Conservation (phyloP, 148 eudicot species). For the Spergularia bocconei region DNA sequence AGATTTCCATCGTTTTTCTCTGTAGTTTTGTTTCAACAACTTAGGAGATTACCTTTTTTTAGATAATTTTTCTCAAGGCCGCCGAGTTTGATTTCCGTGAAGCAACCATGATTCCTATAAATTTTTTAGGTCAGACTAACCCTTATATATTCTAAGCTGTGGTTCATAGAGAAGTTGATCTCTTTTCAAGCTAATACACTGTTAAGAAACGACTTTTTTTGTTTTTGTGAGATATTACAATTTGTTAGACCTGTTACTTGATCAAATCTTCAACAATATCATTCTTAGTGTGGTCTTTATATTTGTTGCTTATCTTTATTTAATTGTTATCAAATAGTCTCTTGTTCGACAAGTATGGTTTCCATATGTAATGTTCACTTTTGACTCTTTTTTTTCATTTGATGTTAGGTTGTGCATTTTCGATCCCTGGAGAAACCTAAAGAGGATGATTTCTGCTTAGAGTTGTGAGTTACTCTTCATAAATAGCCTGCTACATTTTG, state of each 20-base stretch:
- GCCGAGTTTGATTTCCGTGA: not conserved
- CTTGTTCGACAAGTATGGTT: not conserved
- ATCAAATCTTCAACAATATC: no score
- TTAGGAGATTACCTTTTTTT: no score
- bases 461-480: constrained; percentile 56
- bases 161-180: not conserved
- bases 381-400: not conserved
- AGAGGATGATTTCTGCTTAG: constrained; percentile 84
- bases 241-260: no score
- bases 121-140: not conserved
- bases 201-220: not conserved
- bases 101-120: not conserved
- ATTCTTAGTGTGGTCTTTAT: not conserved
- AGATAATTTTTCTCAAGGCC: no score
- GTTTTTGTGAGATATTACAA: not conserved
- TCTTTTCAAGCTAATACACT: not conserved
- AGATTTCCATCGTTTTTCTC: no score
- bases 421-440: constrained; percentile 76
- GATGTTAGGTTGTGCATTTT: constrained; percentile 69
- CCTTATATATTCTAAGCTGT: not conserved
- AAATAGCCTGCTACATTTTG: constrained; percentile 1
- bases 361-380: not conserved
- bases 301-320: not conserved
- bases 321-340: not conserved
- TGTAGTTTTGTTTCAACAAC: no score